Base-by-base conservation (phyloP, 352 stramenopile species). In the Bremia lactucae region DNA sequence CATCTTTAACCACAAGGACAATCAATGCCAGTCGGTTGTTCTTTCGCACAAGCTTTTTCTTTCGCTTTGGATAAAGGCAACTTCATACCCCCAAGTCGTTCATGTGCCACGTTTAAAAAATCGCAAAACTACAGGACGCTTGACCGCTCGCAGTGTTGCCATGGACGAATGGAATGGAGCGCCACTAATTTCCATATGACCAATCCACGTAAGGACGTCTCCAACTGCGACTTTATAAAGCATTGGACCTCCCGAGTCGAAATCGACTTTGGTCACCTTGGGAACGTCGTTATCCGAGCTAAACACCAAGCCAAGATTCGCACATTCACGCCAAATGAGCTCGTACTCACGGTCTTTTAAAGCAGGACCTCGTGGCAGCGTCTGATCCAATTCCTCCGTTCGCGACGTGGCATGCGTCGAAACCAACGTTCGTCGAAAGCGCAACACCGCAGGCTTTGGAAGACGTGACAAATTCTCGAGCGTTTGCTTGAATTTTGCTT, bases 141-240 rank as follows among this genome's bases (percentile, higher is more conserved):
- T 87, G 21, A 88, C 65, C 3, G 75, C 80, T 13, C 77, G 77
- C 36, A 93, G 49, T 25, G 75, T 86, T 15, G 78, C 74, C 75
- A 93, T 93, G 9, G 77, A 90, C 49, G 73, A 74, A 40, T 93
- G 77, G 49, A 93, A 93, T 15, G 76, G 74, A 26, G 74, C 82
- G 11, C 72, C 68, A 26, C 62, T 59, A 42, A 93, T 88, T 23
- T 85, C 76, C 59, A 87, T 79, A 1, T 72, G 63, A 0, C 80
- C 80, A 39, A 93, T 88, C 52, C 69, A 85, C 22, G 77, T 75
- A 19, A 93, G 60, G 23, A 76, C 67, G 46, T 93, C 80, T 22
- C 77, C 77, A 8, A 89, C 62, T 6, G 64, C 71, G 18, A 93
- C 77, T 25, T 79, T 65, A 39, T 71, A 62, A 23, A 93, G 72